Conservation (phyloP, 176 grass and related monocot species). For the Stipa capillata region DNA sequence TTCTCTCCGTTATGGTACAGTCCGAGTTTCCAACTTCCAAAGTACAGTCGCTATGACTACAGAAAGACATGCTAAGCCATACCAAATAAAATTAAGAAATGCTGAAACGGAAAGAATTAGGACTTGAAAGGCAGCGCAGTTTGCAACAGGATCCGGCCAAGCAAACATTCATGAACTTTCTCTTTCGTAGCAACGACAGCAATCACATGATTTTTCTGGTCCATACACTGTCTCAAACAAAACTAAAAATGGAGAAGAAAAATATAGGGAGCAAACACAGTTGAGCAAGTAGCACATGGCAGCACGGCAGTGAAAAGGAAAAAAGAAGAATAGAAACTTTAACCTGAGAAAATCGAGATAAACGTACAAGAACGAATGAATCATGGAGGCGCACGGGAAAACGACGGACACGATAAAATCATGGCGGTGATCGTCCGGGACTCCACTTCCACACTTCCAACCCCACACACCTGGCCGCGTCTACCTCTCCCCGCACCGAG, state of each 20-base stretch:
- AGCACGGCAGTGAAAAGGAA: not conserved
- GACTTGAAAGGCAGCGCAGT: not conserved
- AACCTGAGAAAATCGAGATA: not conserved
- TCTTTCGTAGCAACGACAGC: not conserved
- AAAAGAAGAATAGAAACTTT: not conserved
- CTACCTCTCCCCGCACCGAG: not conserved
- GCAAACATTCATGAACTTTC: not conserved
- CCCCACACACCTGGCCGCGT: not conserved
- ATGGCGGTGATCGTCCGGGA: conserved; percentile 17
- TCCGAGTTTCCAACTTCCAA: not conserved
- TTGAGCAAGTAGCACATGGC: not conserved
- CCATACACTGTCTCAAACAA: not conserved
- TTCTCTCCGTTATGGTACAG: not conserved
- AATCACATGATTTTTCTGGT: not conserved
- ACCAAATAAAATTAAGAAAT: not conserved
- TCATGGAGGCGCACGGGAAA: not conserved
- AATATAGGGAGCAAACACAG: not conserved
- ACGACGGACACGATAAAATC: conserved; percentile 27
- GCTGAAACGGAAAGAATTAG: not conserved
- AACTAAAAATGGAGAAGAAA: not conserved
- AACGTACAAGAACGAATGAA: not conserved
- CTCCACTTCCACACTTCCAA: not conserved
- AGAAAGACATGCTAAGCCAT: not conserved
- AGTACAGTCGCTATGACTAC: not conserved
- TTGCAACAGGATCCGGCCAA: not conserved